These are phyloP conservation scores for Macrolepiota fuliginosa DNA, from an alignment of 768 basidiomycete species.

Conservation along the genomic window DNA sequence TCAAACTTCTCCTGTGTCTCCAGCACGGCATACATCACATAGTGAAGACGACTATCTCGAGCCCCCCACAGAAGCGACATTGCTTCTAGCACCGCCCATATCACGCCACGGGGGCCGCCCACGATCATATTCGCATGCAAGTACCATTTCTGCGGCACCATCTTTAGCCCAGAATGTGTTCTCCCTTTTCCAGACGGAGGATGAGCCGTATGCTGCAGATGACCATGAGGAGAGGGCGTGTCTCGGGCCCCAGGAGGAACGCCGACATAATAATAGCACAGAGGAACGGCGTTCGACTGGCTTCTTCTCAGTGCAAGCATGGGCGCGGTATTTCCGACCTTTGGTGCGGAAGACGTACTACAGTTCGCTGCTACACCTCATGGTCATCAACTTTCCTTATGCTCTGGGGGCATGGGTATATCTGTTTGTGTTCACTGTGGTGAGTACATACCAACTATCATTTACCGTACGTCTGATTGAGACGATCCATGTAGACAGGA, in stretches of 20 bases:
- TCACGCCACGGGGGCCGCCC: conserved; percentile 32
- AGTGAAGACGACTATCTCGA: conserved; percentile 23
- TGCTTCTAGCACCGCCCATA: conserved; percentile 35
- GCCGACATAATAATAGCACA: not conserved
- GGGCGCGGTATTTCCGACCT: conserved; percentile 66
- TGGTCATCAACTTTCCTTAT: conserved; percentile 76
- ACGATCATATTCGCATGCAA: conserved; percentile 58
- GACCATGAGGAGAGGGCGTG: conserved; percentile 21
- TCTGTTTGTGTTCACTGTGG: conserved; percentile 78
- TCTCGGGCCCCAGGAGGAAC: conserved; percentile 12
- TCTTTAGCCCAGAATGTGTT: conserved; percentile 68
- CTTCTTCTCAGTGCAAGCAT: conserved; percentile 34
- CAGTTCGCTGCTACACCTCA: conserved; percentile 62
- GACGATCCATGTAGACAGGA: conserved; percentile 47
- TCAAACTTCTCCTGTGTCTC: not conserved
- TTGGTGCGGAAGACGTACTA: conserved; percentile 57
- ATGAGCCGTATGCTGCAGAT: conserved; percentile 30
- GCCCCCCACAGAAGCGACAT: conserved; percentile 42
- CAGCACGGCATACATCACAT: conserved; percentile 13
- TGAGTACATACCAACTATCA: conserved; percentile 32
- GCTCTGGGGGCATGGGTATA: conserved; percentile 78
- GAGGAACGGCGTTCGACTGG: conserved; percentile 13
- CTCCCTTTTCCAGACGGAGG: conserved; percentile 62
- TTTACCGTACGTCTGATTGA: not conserved
- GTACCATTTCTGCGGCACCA: conserved; percentile 53